Evolutionary conservation across 2,329 filamentous ascomycete species (phyloP), one percentile per base, ranked within the genome.

Genomic region (Aspergillus neotritici): DNA sequence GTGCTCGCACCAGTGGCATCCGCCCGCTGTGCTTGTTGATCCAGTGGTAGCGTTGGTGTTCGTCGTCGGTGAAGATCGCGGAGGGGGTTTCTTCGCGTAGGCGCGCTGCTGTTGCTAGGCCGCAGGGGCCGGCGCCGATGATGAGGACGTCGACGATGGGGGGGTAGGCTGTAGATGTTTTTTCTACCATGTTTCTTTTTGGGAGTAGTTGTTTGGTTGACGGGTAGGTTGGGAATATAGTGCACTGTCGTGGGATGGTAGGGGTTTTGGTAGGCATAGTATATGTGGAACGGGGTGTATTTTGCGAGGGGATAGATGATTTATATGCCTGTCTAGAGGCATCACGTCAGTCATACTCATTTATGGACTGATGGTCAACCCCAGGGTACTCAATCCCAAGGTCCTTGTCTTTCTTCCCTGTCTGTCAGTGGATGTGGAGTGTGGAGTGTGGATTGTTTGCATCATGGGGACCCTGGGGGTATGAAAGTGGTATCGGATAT

Each of bases 1-100:
- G 55, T 1, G 56, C 57, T 43, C 60, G 57, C 3, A 65, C 55
- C 1, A 83, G 69, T 6, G 48, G 72, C 63, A 81, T 78, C 25
- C 78, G 76, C 21, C 73, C 73, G 21, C 76, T 75, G 57, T 87
- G 78, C 43, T 81, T 83, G 44, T 75, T 75, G 44, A 88, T 82
- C 83, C 85, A 89, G 62, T 86, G 80, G 60, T 86, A 91, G n/a
- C 86, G 76, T 33, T 83, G 80, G 56, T 91, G 86, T 57, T 91
- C 87, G 52, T 87, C 84, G 58, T 91, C 86, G 0, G 86, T 90
- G 65, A 91, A 91, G 40, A 89, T 79, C 1, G 86, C 85, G 0
- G 83, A 86, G 0, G 86, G 86, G 0, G 84, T 85, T 42, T 76
- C 73, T 64, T 91, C 86, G 33, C 78, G 76, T 1, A 91, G 74